These are phyloP conservation scores for Phytophthora syringae DNA, from an alignment of 352 stramenopile species.

Conservation along the genomic window DNA sequence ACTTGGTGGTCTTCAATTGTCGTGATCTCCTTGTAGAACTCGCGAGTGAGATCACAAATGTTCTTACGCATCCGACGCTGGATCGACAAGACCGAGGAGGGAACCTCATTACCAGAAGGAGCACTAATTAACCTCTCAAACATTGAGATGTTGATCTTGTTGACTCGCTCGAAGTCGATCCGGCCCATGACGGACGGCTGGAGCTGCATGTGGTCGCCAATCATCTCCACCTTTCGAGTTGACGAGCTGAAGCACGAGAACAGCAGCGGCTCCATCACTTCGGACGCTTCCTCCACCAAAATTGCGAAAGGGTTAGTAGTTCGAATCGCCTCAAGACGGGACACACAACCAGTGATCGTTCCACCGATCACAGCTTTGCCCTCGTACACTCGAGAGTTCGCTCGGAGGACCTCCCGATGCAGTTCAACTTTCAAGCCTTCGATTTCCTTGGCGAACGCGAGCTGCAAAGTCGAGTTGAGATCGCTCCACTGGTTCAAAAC, in stretches of 20 bases:
- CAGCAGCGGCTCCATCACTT: slow-evolving; percentile 89
- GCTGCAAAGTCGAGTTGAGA: slow-evolving; percentile 31
- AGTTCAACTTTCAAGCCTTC: slow-evolving; percentile 57
- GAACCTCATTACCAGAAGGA: slow-evolving; percentile 62
- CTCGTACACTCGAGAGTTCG: slow-evolving; percentile 81
- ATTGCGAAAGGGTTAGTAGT: slow-evolving; percentile 88
- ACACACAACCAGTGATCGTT: slow-evolving; percentile 89
- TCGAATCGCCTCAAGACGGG: slow-evolving; percentile 81
- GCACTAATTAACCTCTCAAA: slow-evolving; percentile 89
- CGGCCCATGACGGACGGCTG: slow-evolving; percentile 84
- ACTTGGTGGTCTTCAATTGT: slow-evolving; percentile 81
- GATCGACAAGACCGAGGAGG: slow-evolving; percentile 84
- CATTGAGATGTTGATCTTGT: slow-evolving; percentile 91
- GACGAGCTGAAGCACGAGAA: slow-evolving; percentile 86
- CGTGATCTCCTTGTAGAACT: slow-evolving; percentile 83
- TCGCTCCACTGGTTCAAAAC: slow-evolving; percentile 32
- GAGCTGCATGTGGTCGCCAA: slow-evolving; percentile 89
- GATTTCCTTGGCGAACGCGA: slow-evolving; percentile 29
- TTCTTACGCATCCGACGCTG: slow-evolving; percentile 90
- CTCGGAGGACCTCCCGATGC: slow-evolving; percentile 64
- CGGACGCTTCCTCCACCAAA: slow-evolving; percentile 87
- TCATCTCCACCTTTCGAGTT: slow-evolving; percentile 90
- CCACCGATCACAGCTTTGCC: slow-evolving; percentile 87
- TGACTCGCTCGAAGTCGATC: slow-evolving; percentile 85
- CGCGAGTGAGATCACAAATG: slow-evolving; percentile 87